These are phyloP conservation scores for Peziza echinospora DNA, from an alignment of 495 filamentous ascomycete genomes.

Conservation along the genomic window DNA sequence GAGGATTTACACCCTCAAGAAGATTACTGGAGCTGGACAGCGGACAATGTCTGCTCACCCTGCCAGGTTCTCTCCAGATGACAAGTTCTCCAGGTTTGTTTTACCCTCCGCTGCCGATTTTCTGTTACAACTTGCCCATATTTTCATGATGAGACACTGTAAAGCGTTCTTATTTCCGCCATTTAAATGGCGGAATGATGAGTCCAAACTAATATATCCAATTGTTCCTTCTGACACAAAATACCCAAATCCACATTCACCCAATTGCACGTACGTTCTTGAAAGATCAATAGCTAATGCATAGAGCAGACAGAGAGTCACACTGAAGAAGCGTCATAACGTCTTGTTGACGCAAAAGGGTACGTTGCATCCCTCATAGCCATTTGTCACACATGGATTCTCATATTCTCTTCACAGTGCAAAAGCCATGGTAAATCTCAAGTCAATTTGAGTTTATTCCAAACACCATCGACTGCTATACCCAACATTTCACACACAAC, in stretches of 20 bases:
- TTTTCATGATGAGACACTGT: conserved; percentile 14
- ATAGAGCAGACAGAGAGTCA: conserved; percentile 52
- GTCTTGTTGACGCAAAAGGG: conserved; percentile 70
- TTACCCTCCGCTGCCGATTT: neutral
- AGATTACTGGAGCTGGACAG: conserved; percentile 42
- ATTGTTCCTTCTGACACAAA: conserved; percentile 21
- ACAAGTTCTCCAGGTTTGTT: conserved; percentile 72
- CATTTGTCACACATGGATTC: no score
- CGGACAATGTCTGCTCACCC: conserved; percentile 93
- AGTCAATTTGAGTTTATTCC: no score
- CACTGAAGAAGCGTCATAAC: conserved; percentile 76
- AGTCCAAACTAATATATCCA: conserved; percentile 15
- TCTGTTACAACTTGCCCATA: neutral
- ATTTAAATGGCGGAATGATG: conserved; percentile 6
- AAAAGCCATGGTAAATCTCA: neutral
- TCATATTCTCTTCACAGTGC: neutral
- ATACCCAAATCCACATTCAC: conserved; percentile 1
- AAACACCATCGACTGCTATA: no score
- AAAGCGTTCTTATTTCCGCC: conserved; percentile 17
- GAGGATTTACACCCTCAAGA: conserved; percentile 75
- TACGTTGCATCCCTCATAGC: conserved; percentile 24
- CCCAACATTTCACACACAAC: no score
- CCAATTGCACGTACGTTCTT: neutral
- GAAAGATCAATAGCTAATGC: neutral
- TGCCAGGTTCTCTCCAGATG: conserved; percentile 88